Evolutionary conservation across 495 filamentous ascomycete species (phyloP), one percentile per base, ranked within the genome.

Genomic region (Aspergillus homomorphus): DNA sequence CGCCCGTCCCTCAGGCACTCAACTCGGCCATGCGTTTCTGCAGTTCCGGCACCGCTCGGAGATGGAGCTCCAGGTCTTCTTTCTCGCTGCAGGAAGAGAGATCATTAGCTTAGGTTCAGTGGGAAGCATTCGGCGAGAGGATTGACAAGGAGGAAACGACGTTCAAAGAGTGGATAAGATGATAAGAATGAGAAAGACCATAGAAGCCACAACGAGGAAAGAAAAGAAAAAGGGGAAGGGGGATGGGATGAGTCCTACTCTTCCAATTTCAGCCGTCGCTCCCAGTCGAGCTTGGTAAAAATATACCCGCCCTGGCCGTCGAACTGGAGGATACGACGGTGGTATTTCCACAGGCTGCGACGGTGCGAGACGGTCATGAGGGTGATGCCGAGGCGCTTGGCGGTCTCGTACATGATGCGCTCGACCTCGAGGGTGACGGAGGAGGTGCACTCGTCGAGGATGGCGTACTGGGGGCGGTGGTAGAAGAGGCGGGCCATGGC

Each of bases 401-500:
- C 94, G 19, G 87, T 93, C 56, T 96, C 92, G 72, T 98, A 98
- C 91, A 98, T 96, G 66, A 90, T 80, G 65, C 90, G 89, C 68
- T 98, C 94, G 43, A 92, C 92, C 48, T 96, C 92, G 9, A 96
- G 80, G 8, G 96, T 96, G 21, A 98, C 91, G 52, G 84, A 89
- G 50, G 87, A 91, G 1, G 94, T 98, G 75, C 94, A 98, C 74
- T 98, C 94, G 70, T 98, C 94, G 20, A 98, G 78, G 64, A 98
- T 98, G 16, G 94, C 94, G 70, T 82, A 85, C 62, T 89, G 88
- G 3, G 94, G 94, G 3, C 83, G 79, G 73, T 98, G 95, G 73
- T 98, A 98, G 74, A 98, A 98, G 6, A 98, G 81, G 1, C 94
- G 80, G 1, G 94, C 94, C 92, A 98, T 98, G 52, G 93, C 94